Conservation (phyloP, 2,329 filamentous ascomycete species). For the Xylaria polymorpha region DNA sequence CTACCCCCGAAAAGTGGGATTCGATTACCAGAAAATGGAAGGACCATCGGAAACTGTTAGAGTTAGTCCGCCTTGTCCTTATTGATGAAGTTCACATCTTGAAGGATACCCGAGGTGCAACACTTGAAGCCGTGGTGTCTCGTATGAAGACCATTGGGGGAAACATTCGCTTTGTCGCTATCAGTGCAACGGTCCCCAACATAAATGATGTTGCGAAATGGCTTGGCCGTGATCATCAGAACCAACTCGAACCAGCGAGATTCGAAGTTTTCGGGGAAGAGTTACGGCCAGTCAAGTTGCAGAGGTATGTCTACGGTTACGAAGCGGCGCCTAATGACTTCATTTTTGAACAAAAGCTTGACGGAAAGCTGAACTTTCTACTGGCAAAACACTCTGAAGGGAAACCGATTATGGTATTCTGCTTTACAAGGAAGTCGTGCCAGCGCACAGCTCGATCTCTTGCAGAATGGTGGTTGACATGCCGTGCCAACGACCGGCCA, state of each 20-base stretch:
- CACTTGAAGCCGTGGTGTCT: conserved; percentile 84
- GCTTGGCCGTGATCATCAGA: conserved; percentile 74
- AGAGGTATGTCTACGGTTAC: conserved; percentile 82
- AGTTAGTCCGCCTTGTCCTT: conserved; percentile 80
- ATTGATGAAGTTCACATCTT: conserved; percentile 92
- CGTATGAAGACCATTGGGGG: conserved; percentile 85
- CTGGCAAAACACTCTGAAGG: conserved; percentile 73
- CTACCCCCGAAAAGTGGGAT: conserved; percentile 92
- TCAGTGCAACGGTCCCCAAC: conserved; percentile 88
- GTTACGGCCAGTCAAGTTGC: conserved; percentile 80
- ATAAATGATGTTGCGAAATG: conserved; percentile 82
- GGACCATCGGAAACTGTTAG: conserved; percentile 79
- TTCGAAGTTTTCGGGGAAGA: conserved; percentile 81
- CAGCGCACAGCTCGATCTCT: conserved; percentile 74
- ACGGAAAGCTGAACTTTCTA: conserved; percentile 72
- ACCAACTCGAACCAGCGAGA: conserved; percentile 71
- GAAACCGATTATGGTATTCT: conserved; percentile 88
- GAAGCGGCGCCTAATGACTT: conserved; percentile 75
- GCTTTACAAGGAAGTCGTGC: conserved; percentile 78
- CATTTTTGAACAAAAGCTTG: conserved; percentile 77
- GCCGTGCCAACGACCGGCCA: conserved; percentile 61
- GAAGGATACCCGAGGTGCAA: conserved; percentile 82
- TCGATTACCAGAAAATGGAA: conserved; percentile 89
- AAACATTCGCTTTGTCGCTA: conserved; percentile 80
- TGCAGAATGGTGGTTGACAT: conserved; percentile 71